Evolutionary conservation across 2,329 filamentous ascomycete genomes (phyloP).

Genomic region (Epichloe hybrida): DNA sequence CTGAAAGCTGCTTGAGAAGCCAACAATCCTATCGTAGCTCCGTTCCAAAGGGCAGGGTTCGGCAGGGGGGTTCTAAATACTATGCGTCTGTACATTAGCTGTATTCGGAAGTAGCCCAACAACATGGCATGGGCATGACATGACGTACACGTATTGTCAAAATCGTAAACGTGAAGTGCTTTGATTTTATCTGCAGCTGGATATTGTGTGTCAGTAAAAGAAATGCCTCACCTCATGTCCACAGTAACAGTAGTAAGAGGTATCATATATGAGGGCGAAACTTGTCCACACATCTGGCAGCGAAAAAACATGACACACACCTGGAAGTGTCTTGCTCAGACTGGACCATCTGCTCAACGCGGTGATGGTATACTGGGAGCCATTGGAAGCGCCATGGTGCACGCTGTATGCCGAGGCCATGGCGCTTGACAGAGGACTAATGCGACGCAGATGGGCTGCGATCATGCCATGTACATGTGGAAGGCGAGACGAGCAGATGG

Average conservation of each 20-base stretch:
- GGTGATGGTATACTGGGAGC: constrained; percentile 45
- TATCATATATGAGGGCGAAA: not conserved
- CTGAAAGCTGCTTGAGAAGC: constrained; percentile 62
- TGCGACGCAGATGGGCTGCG: constrained; percentile 11
- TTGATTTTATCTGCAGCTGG: constrained; percentile 54
- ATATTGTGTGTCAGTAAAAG: not conserved
- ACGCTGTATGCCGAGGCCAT: constrained; percentile 27
- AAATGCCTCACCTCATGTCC: too few relatives aligned
- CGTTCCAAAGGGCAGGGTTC: constrained; percentile 78
- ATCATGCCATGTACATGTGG: constrained; percentile 12
- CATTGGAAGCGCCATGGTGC: constrained; percentile 21
- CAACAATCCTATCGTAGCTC: constrained; percentile 61
- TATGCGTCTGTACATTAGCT: constrained; percentile 19
- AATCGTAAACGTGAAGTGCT: constrained; percentile 86
- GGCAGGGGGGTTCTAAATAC: constrained; percentile 92
- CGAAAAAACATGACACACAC: constrained; percentile 24
- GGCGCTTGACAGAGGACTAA: constrained; percentile 15
- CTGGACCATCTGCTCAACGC: constrained; percentile 76
- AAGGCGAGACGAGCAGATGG: constrained; percentile 1
- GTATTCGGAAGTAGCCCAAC: not conserved
- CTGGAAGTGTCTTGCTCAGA: constrained; percentile 55
- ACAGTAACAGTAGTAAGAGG: too few relatives aligned
- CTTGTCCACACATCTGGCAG: not conserved
- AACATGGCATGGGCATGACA: not conserved
- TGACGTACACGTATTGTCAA: constrained; percentile 78